Evolutionary conservation across 441 rosid species (phyloP).

Genomic region (Croton setiger): DNA sequence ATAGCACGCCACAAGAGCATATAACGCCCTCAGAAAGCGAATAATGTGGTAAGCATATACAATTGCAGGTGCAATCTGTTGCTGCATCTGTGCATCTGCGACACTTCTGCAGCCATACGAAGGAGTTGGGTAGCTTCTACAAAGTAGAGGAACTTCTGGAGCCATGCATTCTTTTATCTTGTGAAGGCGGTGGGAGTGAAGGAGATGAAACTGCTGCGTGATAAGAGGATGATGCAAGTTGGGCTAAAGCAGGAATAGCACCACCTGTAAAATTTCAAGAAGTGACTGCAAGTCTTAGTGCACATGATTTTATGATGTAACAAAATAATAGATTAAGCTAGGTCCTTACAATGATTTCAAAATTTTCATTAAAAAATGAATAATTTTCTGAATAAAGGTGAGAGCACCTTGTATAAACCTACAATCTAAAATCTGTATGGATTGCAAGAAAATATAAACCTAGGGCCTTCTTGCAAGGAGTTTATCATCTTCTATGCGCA

Average conservation of each 20-base stretch:
- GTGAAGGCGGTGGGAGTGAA: conserved; percentile 31
- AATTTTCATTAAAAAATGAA: background rate
- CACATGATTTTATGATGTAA: background rate
- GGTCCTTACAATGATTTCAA: background rate
- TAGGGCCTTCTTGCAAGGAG: background rate
- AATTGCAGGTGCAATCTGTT: background rate
- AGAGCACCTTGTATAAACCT: background rate
- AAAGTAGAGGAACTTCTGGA: conserved; percentile 45
- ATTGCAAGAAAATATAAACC: background rate
- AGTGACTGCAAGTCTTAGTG: background rate
- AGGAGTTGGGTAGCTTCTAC: conserved; percentile 21
- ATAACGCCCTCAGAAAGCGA: background rate
- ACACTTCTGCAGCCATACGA: background rate
- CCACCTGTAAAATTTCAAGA: conserved; percentile 53
- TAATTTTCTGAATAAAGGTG: background rate
- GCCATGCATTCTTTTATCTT: conserved; percentile 39
- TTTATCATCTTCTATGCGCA: too few species aligned
- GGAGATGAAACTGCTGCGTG: conserved; percentile 55
- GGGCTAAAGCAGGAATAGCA: conserved; percentile 76
- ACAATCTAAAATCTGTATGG: background rate
- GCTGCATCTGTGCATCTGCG: background rate
- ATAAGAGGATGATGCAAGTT: conserved; percentile 77
- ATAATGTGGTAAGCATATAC: background rate
- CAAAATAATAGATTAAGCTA: background rate
- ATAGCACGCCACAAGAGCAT: background rate